Base-by-base conservation (phyloP, 1,284 basidiomycete genomes). In the Ceratobasidium sp. region DNA sequence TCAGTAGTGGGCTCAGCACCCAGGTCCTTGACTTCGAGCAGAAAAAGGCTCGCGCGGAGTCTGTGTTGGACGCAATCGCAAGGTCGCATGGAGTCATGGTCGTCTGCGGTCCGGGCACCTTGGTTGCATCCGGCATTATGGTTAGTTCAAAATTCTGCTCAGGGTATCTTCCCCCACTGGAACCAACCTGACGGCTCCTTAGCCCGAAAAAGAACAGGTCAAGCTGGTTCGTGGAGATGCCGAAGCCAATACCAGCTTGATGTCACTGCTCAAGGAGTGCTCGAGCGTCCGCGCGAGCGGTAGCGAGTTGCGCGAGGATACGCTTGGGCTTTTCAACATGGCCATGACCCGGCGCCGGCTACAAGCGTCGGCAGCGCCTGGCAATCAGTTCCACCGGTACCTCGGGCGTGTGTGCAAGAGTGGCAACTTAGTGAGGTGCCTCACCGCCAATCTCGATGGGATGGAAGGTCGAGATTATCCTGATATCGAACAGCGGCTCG, bases 251-350 rank as follows among this genome's bases (percentile, higher is more conserved):
- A n/a, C n/a, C n/a, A n/a, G n/a, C n/a, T n/a, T n/a, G n/a, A n/a
- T n/a, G n/a, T n/a, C n/a, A n/a, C n/a, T n/a, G n/a, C n/a, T n/a
- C n/a, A n/a, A n/a, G n/a, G n/a, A n/a, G n/a, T n/a, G n/a, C n/a
- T n/a, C n/a, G n/a, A n/a, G n/a, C n/a, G n/a, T n/a, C n/a, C n/a
- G n/a, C n/a, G n/a, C n/a, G n/a, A n/a, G n/a, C n/a, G n/a, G n/a
- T n/a, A n/a, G n/a, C n/a, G n/a, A n/a, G n/a, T n/a, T n/a, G 23
- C 54, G 23, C 18, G 43, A 63, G 28, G 62, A 64, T 9, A 64
- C 49, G 30, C 14, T 64, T 2, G 46, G 28, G 2, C 46, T 47
- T 18, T 64, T 35, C 32, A 64, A 64, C 16, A 49, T 50, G 23
- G 4, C 21, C 1, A 64, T 52, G 30, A 21, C 47, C 16, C 26